These are phyloP conservation scores for Stentor roeselii DNA, from an alignment of 73 alveolate species.

Conservation along the genomic window DNA sequence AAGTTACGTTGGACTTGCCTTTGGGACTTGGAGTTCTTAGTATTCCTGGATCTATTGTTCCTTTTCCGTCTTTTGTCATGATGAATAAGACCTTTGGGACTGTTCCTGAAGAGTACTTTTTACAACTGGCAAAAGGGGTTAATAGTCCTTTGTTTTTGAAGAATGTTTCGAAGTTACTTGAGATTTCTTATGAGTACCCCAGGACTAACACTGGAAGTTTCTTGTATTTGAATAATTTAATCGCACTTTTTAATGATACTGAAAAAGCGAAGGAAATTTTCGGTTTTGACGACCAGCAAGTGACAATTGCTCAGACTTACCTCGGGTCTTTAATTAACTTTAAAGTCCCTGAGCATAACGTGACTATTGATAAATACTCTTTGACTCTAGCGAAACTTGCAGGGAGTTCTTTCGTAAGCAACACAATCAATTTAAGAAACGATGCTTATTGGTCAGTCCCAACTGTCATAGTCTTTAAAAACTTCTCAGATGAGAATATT, in stretches of 20 bases:
- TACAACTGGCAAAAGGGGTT: neutral
- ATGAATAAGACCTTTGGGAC: neutral
- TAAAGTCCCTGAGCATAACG: neutral
- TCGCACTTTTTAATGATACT: neutral
- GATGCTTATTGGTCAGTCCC: conserved; percentile 19
- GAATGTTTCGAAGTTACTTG: neutral
- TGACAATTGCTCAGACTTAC: too few relatives aligned
- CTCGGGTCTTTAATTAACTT: neutral
- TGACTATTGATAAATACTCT: conserved; percentile 1
- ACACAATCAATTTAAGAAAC: neutral
- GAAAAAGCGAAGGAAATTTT: neutral
- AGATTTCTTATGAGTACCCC: neutral
- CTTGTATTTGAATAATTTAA: neutral
- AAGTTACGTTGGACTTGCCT: neutral
- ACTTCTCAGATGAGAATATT: neutral
- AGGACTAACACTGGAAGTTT: neutral
- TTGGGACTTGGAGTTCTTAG: neutral
- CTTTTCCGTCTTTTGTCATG: neutral
- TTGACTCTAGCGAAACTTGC: neutral
- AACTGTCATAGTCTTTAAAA: neutral
- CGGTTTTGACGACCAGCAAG: neutral
- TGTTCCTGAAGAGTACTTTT: neutral
- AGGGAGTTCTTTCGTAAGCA: neutral
- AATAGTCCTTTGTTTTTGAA: neutral
- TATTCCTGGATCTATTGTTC: neutral